Evolutionary conservation across 495 filamentous ascomycete genomes (phyloP).

Genomic region (Neurospora sublineolata): DNA sequence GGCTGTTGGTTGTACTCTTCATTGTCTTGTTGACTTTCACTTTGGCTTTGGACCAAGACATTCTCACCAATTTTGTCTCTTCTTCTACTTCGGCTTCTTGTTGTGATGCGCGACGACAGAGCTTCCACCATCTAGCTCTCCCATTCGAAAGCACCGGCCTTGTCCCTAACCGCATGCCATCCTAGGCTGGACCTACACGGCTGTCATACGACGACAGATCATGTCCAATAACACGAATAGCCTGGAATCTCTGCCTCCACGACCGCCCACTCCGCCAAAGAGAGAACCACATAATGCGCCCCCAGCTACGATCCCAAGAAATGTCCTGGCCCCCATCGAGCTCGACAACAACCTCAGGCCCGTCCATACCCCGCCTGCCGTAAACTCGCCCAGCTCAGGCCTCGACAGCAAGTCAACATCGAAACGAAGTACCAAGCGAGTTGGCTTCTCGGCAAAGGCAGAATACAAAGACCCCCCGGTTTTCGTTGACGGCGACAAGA

Average conservation of each 20-base stretch:
- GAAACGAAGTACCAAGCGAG: conserved; percentile 48
- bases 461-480: conserved; percentile 54
- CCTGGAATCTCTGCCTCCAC: conserved; percentile 33
- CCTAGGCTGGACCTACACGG: not conserved
- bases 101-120: not conserved
- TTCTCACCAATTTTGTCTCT: not conserved
- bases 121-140: not conserved
- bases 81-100: not conserved
- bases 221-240: conserved; percentile 20
- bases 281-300: conserved; percentile 33
- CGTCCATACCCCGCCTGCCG: conserved; percentile 38
- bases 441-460: conserved; percentile 63
- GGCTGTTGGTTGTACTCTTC: not conserved
- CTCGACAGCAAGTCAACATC: conserved; percentile 51
- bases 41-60: not conserved
- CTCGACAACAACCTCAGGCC: conserved; percentile 13
- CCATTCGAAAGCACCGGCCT: not conserved
- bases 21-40: not conserved
- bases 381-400: conserved; percentile 36
- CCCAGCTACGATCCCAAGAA: conserved; percentile 11
- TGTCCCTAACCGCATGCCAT: not conserved
- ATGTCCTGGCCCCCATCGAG: conserved; percentile 20
- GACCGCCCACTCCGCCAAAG: conserved; percentile 43
- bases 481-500: conserved; percentile 31
- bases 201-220: conserved; percentile 2